A percentile compares a stretch with the other conserved stretches of the same genome.
Conservation (phyloP, 805 yeast species). For the Yamadazyma tumulicola region DNA sequence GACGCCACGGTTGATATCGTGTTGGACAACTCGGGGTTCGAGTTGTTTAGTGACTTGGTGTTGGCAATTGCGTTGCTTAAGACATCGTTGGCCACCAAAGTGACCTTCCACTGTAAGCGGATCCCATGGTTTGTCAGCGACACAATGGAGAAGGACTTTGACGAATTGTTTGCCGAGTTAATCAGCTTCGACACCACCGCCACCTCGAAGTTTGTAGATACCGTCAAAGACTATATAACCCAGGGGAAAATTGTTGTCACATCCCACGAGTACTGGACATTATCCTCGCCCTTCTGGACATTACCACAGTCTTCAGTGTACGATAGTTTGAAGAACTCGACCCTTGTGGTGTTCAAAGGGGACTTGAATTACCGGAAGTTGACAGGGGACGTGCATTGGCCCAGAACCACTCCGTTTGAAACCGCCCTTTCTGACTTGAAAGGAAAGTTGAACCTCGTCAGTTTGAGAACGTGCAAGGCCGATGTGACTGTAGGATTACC, state of each 20-base stretch:
- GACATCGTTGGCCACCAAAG: slow-evolving; percentile 55
- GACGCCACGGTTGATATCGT: slow-evolving; percentile 66
- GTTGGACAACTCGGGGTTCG: slow-evolving; percentile 93
- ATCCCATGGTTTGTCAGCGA: slow-evolving; percentile 99
- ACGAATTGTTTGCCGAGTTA: slow-evolving; percentile 54
- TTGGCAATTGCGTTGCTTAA: slow-evolving; percentile 49
- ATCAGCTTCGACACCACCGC: slow-evolving; percentile 28
- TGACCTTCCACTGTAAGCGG: slow-evolving; percentile 82
- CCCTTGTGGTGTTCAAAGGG: slow-evolving; percentile 84
- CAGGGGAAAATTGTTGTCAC: slow-evolving; percentile 22
- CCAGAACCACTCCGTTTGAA: slow-evolving; percentile 68
- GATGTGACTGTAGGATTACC: slow-evolving; percentile 88
- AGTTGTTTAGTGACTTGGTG: slow-evolving; percentile 53
- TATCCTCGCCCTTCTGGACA: slow-evolving; percentile 71
- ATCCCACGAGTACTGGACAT: slow-evolving; percentile 84
- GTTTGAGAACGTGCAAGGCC: slow-evolving; percentile 92
- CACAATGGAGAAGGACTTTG: slow-evolving; percentile 81
- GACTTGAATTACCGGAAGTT: slow-evolving; percentile 94
- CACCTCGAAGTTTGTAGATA: slow-evolving; percentile 8
- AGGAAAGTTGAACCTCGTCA: slow-evolving; percentile 60
- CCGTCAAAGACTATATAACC: slow-evolving; percentile 7
- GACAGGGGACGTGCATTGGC: slow-evolving; percentile 90
- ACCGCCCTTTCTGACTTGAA: slow-evolving; percentile 65
- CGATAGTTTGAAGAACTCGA: slow-evolving; percentile 57
- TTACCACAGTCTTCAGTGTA: slow-evolving; percentile 65